Evolutionary conservation across 2,329 filamentous ascomycete genomes (phyloP).

Genomic region (Harringtonia aguacate): DNA sequence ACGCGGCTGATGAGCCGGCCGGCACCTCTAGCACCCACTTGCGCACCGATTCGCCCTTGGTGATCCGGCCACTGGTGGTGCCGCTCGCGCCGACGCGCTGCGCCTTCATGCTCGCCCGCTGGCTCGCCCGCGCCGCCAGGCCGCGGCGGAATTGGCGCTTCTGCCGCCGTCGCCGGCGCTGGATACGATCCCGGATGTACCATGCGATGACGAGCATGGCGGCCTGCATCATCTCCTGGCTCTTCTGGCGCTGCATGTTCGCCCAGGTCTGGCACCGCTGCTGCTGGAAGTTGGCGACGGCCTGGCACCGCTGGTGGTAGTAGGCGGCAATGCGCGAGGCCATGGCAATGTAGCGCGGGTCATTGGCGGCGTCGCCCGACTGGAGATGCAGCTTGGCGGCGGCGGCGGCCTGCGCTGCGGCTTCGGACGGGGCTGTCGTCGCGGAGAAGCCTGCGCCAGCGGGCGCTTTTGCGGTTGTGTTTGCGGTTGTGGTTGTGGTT

Average conservation of each 20-base stretch:
- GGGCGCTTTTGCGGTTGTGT: slow-evolving; percentile 1
- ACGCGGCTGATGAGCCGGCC: slow-evolving; percentile 16
- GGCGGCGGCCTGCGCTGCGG: background rate
- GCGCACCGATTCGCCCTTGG: slow-evolving; percentile 29
- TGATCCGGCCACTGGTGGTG: slow-evolving; percentile 10
- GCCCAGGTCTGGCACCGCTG: slow-evolving; percentile 38
- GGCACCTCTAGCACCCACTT: slow-evolving; percentile 32
- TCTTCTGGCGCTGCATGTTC: slow-evolving; percentile 32
- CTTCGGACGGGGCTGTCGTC: background rate
- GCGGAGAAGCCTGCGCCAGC: background rate
- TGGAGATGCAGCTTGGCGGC: background rate
- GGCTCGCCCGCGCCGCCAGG: slow-evolving; percentile 13
- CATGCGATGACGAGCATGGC: slow-evolving; percentile 38
- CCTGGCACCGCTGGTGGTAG: slow-evolving; percentile 37
- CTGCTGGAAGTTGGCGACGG: slow-evolving; percentile 34
- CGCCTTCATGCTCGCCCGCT: background rate
- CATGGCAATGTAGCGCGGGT: slow-evolving; percentile 33
- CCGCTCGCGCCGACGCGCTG: background rate
- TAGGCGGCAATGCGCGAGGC: slow-evolving; percentile 35
- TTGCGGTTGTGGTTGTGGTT: slow-evolving; percentile 1
- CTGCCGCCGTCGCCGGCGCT: slow-evolving; percentile 27
- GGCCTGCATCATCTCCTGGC: slow-evolving; percentile 37
- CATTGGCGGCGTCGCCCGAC: slow-evolving; percentile 10
- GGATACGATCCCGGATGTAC: slow-evolving; percentile 37
- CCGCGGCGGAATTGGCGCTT: slow-evolving; percentile 30